Base-by-base conservation (phyloP, 257 asterid genomes). In the Knoxia roxburghii region DNA sequence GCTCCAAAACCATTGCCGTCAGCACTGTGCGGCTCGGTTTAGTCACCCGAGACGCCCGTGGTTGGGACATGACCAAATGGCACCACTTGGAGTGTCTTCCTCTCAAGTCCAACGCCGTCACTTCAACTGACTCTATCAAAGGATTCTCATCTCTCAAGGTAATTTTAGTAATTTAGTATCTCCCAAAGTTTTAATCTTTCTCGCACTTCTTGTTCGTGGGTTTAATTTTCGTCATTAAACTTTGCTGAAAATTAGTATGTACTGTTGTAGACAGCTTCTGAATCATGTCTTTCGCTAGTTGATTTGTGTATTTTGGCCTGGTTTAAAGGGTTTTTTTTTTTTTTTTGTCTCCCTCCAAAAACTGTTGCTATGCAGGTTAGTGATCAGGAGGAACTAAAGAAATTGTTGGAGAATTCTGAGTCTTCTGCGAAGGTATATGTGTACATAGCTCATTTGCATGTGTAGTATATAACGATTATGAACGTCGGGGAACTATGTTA, bases 141-240 rank as follows among this genome's bases (percentile, higher is more conserved):
- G 99, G 99, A 29, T 87, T 90, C 75, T 82, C 95, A 33, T 82
- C 91, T 35, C 96, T 94, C 67, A 83, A 88, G 89, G 97, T 84
- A 63, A 23, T 18, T 37, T 37, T 4, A 35, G 29, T 20, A 2
- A 33, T 23, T 56, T 37, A 27, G 49, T 15, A n/a, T n/a, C n/a
- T 48, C 64, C 14, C 40, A 5, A 37, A 32, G 12, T 29, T 24
- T 56, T 2, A 6, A 18, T 33, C 14, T 20, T 55, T 24, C 12
- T 21, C 7, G 64, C 11, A 17, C 49, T 0, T 20, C 33, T 26
- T 67, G 12, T 29, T 18, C 45, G 27, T 58, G 13, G 1, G n/a
- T 9, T 18, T 20, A 6, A 7, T 58, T 6, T 6, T 52, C 32
- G 40, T 65, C 63, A 6, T 17, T 4, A 48, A 41, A 6, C 14